Conservation (phyloP, 2,329 filamentous ascomycete genomes). For the Aureobasidium mangrovei region DNA sequence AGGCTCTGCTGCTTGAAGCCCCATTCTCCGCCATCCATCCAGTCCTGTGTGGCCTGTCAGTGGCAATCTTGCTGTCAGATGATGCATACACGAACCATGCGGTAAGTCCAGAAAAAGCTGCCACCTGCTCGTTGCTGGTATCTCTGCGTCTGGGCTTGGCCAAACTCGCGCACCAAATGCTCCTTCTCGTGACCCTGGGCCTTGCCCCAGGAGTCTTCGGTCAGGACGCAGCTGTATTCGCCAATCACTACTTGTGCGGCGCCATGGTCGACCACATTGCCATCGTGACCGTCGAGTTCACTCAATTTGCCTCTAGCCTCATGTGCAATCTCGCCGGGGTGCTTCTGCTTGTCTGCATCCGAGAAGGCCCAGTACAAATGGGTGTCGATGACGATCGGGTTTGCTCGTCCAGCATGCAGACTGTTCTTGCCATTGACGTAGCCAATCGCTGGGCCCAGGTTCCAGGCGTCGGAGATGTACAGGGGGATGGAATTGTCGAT, state of each 20-base stretch:
- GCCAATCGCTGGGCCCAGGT: slow-evolving; percentile 37
- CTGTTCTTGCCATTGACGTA: slow-evolving; percentile 38
- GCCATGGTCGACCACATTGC: slow-evolving; percentile 41
- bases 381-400: slow-evolving; percentile 49
- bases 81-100: slow-evolving; percentile 34
- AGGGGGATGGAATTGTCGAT: slow-evolving; percentile 46
- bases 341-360: slow-evolving; percentile 42
- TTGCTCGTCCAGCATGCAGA: slow-evolving; percentile 23
- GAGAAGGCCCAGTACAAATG: slow-evolving; percentile 52
- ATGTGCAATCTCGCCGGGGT: slow-evolving; percentile 44
- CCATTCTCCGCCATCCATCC: slow-evolving; percentile 55
- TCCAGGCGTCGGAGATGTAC: slow-evolving; percentile 52
- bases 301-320: slow-evolving; percentile 37
- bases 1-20: slow-evolving; percentile 47
- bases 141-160: slow-evolving; percentile 38
- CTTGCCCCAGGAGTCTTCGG: slow-evolving; percentile 41
- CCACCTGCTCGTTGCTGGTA: slow-evolving; percentile 45
- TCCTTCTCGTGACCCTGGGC: slow-evolving; percentile 27
- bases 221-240: slow-evolving; percentile 51
- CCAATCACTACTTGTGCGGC: slow-evolving; percentile 46
- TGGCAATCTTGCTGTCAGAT: background rate
- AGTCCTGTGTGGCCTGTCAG: slow-evolving; percentile 29
- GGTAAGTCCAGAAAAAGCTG: slow-evolving; percentile 52
- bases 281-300: slow-evolving; percentile 39
- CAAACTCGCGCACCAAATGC: slow-evolving; percentile 38